Evolutionary conservation across 495 filamentous ascomycete species (phyloP).

Genomic region (Peziza echinospora): DNA sequence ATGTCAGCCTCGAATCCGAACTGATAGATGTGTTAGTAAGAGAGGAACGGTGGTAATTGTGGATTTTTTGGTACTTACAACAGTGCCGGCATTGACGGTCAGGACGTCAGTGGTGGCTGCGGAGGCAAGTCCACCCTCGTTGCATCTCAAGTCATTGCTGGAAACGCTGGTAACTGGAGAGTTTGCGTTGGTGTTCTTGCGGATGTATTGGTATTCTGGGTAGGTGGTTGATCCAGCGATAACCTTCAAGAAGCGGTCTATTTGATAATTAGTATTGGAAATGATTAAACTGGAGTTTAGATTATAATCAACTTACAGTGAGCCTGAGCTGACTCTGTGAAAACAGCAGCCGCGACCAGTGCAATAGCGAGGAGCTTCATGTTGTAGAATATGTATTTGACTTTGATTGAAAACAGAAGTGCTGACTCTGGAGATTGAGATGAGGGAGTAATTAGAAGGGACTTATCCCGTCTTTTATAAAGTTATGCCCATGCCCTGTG

Average conservation of each 20-base stretch:
- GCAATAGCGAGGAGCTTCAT: conserved; percentile 6
- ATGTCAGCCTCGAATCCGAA: conserved; percentile 1
- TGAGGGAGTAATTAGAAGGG: too few species aligned
- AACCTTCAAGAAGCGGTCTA: conserved; percentile 27
- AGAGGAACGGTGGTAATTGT: neutral
- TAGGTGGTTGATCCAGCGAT: conserved; percentile 26
- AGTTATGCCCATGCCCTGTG: too few species aligned
- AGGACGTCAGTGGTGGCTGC: conserved; percentile 3
- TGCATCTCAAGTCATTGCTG: conserved; percentile 34
- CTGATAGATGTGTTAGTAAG: neutral
- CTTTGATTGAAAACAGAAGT: too few species aligned
- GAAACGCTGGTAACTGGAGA: conserved; percentile 33
- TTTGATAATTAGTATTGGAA: too few species aligned
- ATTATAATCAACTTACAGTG: too few species aligned
- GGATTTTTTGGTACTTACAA: neutral
- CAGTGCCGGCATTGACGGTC: neutral
- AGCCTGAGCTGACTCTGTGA: neutral
- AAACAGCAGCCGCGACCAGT: conserved; percentile 5
- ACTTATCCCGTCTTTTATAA: too few species aligned
- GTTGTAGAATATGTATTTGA: too few species aligned
- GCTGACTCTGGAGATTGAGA: too few species aligned
- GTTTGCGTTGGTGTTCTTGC: conserved; percentile 32
- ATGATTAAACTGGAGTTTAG: too few species aligned
- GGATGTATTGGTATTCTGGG: conserved; percentile 29
- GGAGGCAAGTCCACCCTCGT: conserved; percentile 35